Evolutionary conservation across 441 rosid species (phyloP), one percentile per base, ranked within the genome.

Genomic region (Aleurites moluccanus): DNA sequence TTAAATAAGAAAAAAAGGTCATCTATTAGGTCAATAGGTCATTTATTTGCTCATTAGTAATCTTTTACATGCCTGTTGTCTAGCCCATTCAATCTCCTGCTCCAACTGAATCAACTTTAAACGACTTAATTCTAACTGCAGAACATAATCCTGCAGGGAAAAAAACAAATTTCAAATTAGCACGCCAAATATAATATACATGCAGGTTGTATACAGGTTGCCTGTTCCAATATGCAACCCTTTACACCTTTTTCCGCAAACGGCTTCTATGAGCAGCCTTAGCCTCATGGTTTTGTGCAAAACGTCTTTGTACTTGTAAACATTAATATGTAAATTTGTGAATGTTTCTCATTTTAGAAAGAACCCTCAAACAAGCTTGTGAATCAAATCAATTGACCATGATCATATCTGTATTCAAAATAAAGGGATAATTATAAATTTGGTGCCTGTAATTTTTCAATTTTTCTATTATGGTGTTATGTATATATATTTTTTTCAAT

Each of bases 231-330:
- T 73, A 20, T 68, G 59, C 35, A 38, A 23, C 21, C 45, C 45
- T 35, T 63, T 64, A 33, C 82, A 93, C 99, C 91, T 96, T 96
- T 82, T 93, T 96, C 76, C 98, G 89, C 83, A 93, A 56, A 72
- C 98, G 99, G 80, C 97, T 89, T 83, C 93, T 96, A 74, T 97
- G 95, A 64, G 99, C 98, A 84, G 99, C 99, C n/a, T n/a, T n/a
- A n/a, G n/a, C n/a, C 82, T 96, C 98, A 3, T 97, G 97, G 50
- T 96, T 96, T 83, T 93, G 98, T 40, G 98, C 98, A 66, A 96
- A 97, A 66, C 99, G 90, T 80, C 98, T 91, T 80, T 92, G 97
- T 77, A 90, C 80, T 97, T 93, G 78, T 59, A 61, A 60, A 82
- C 23, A 75, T 64, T 47, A 16, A 74, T 21, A 68, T 75, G 72